phyloP scores from a whole-genome alignment of 202 grass and related monocot species.

The Bolboschoenoplectus hybrid region DNA sequence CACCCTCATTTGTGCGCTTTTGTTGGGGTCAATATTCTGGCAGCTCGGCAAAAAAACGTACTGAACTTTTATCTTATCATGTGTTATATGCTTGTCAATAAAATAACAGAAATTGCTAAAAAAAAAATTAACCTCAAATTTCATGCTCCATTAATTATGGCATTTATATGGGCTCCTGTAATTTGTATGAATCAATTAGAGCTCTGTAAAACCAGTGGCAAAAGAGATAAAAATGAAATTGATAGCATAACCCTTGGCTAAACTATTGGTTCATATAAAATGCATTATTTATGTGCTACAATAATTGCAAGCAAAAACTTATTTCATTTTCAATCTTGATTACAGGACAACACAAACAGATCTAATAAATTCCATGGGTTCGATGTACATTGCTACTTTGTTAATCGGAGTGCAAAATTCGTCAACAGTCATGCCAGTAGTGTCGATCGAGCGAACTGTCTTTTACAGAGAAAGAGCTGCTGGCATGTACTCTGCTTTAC shows the following conservation, averaged over 20 bases:
- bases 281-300: neutral
- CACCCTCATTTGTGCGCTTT: conserved; percentile 58
- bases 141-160: neutral
- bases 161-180: too few relatives aligned
- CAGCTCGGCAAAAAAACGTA: conserved; percentile 80
- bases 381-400: conserved; percentile 78
- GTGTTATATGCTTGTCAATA: neutral
- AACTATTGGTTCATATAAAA: neutral
- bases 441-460: conserved; percentile 75
- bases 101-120: neutral
- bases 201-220: neutral
- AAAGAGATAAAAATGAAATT: neutral
- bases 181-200: too few relatives aligned
- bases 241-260: neutral
- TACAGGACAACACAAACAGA: conserved; percentile 53
- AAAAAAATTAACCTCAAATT: neutral
- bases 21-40: conserved; percentile 85
- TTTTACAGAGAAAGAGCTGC: conserved; percentile 94
- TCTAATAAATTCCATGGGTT: conserved; percentile 73
- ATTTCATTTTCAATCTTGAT: neutral
- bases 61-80: neutral
- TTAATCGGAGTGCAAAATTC: conserved; percentile 63
- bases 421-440: conserved; percentile 73
- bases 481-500: conserved; percentile 86
- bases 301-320: neutral